Base-by-base conservation (phyloP, 768 basidiomycete genomes). In the Collybiopsis luxurians region DNA sequence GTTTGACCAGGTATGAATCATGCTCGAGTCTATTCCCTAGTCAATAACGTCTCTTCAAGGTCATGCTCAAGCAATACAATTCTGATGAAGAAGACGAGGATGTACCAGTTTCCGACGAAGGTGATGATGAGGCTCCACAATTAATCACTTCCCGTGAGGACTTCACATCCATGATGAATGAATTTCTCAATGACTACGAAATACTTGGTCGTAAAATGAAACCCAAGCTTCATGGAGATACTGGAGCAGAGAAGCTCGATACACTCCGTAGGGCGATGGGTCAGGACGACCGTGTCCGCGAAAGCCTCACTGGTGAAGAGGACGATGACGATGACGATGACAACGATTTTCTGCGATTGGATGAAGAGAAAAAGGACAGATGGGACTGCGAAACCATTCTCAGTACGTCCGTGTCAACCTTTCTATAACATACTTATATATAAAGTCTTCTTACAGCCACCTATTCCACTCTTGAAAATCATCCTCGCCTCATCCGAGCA, bases 351-450 rank as follows among this genome's bases (percentile, higher is more conserved):
- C 69, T 76, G 45, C 72, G 72, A 34, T 63, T 73, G 23, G 75
- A 79, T 1, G 79, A 81, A 47, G 81, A 84, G 62, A 82, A 85
- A 54, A 85, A 88, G 61, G 87, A 89, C 60, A 74, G 84, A 44
- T 99, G 97, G 97, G 97, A 99, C 67, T 95, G 92, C 59, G 95
- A 99, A 70, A 97, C 94, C 1, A 90, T 99, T 38, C 75, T 99
- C 2, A 87, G 96, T 96, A 69, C 69, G 90, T 79, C 12, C 49
- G 43, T 19, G 12, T 27, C 17, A 45, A n/a, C 24, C 15, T 19
- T 4, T 23, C 19, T 26, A 9, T 17, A 19, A 34, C 15, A 19
- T 26, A 15, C 19, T 43, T 15, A 13, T 39, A 17, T 15, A 17
- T 21, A 13, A 30, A 2, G 26, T 30, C 26, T 45, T 43, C n/a